Evolutionary conservation across 441 rosid species (phyloP).

Genomic region (Viola pubescens): DNA sequence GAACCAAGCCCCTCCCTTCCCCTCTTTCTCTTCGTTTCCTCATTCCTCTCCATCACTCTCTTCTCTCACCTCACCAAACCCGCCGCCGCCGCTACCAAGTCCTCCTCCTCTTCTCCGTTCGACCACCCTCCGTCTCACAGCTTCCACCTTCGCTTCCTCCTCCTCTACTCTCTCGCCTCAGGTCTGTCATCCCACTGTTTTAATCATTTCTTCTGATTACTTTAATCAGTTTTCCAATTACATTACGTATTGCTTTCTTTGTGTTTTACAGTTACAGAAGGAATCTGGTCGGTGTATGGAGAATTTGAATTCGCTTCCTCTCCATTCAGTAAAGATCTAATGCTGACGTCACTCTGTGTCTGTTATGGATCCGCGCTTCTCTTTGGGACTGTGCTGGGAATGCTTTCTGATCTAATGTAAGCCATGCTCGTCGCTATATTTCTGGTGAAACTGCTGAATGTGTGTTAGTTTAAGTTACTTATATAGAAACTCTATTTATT

Average conservation of each 20-base stretch:
- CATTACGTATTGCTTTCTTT: background rate
- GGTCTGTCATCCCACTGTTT: conserved; percentile 21
- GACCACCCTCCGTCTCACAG: conserved; percentile 37
- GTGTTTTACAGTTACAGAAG: conserved; percentile 50
- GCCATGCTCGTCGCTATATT: conserved; percentile 8
- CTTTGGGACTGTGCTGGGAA: conserved; percentile 54
- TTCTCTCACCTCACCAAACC: conserved; percentile 37
- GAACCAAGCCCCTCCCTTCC: conserved; percentile 48
- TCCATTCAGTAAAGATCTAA: conserved; percentile 47
- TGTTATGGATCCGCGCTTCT: conserved; percentile 56
- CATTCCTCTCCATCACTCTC: conserved; percentile 48
- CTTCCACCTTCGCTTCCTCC: conserved; percentile 58
- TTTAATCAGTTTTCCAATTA: background rate
- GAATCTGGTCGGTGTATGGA: conserved; percentile 72
- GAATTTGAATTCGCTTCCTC: conserved; percentile 50
- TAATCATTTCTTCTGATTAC: background rate
- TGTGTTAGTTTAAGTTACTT: background rate
- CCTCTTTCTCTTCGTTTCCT: conserved; percentile 48
- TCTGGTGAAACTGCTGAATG: background rate
- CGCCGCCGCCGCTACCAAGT: conserved; percentile 11
- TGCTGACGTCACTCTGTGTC: conserved; percentile 38
- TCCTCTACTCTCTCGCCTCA: conserved; percentile 66
- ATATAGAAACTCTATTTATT: conserved; percentile 2
- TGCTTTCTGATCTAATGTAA: conserved; percentile 74
- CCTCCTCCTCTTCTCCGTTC: conserved; percentile 33